These are phyloP conservation scores for Colletotrichum camelliae DNA, from an alignment of 2,329 filamentous ascomycete species.

Conservation along the genomic window DNA sequence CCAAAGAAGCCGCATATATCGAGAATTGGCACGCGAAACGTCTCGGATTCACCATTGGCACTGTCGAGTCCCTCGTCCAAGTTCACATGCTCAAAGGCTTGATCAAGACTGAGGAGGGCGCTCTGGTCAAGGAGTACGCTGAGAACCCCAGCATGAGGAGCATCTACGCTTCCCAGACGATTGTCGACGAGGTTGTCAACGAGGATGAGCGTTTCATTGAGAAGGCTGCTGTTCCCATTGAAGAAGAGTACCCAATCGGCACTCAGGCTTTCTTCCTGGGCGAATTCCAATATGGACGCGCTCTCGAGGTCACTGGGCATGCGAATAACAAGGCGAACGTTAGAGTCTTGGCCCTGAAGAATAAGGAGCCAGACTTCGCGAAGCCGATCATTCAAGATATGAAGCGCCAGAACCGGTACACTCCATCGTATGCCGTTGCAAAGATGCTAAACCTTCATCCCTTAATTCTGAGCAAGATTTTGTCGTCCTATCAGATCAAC, in stretches of 20 bases:
- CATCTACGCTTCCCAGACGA: constrained; percentile 87
- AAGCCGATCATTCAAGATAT: constrained; percentile 73
- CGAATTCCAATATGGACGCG: constrained; percentile 90
- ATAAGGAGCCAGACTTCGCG: constrained; percentile 82
- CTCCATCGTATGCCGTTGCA: constrained; percentile 87
- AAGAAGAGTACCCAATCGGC: constrained; percentile 86
- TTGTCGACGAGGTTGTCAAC: constrained; percentile 89
- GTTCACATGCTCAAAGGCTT: constrained; percentile 95
- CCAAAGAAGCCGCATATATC: constrained; percentile 81
- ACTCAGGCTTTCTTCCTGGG: constrained; percentile 92
- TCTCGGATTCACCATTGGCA: constrained; percentile 84
- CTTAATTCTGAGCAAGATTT: constrained; percentile 92
- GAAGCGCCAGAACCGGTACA: constrained; percentile 76
- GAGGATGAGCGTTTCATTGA: constrained; percentile 95
- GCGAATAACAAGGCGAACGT: constrained; percentile 78
- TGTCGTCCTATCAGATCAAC: constrained; percentile 87
- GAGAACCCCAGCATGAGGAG: constrained; percentile 84
- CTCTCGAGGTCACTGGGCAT: constrained; percentile 82
- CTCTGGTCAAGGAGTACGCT: constrained; percentile 91
- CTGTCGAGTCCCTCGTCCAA: constrained; percentile 87
- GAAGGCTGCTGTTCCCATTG: constrained; percentile 82
- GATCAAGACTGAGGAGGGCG: constrained; percentile 87
- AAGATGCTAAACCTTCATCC: constrained; percentile 82
- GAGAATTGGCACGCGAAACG: constrained; percentile 91
- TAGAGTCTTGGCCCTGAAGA: constrained; percentile 74